Evolutionary conservation across 306 rosid species (phyloP).

Genomic region (Prunus campanulata): DNA sequence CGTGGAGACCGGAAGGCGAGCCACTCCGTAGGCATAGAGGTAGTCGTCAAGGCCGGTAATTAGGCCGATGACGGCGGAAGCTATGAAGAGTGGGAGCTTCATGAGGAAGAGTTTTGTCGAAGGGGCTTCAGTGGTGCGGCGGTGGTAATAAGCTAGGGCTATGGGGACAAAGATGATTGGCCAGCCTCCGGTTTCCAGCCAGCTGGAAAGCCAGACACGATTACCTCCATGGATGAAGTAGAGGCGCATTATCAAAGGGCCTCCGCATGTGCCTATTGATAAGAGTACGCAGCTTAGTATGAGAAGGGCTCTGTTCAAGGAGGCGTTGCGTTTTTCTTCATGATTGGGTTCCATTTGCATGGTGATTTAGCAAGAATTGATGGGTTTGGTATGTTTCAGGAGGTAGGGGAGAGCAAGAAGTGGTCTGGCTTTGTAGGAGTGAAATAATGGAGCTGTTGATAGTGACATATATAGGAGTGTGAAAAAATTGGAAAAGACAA

Average conservation of each 20-base stretch:
- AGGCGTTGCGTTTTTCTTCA: constrained; percentile 4
- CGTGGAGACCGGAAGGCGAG: constrained; percentile 69
- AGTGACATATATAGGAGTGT: too few species aligned
- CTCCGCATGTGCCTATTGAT: constrained; percentile 49
- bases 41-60: constrained; percentile 66
- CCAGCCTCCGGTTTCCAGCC: constrained; percentile 65
- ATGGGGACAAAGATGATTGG: constrained; percentile 60
- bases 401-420: background rate
- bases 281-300: constrained; percentile 37
- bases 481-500: too few species aligned
- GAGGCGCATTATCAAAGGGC: constrained; percentile 67
- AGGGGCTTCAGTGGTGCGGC: constrained; percentile 25
- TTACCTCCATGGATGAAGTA: constrained; percentile 77
- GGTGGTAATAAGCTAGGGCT: constrained; percentile 28
- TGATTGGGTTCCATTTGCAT: background rate
- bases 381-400: too few species aligned
- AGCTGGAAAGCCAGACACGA: constrained; percentile 70
- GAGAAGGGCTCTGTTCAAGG: constrained; percentile 29
- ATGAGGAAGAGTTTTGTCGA: constrained; percentile 32
- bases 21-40: constrained; percentile 64
- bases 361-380: background rate
- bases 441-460: background rate
- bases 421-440: background rate
- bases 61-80: constrained; percentile 44
- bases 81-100: constrained; percentile 39